phyloP scores from a whole-genome alignment of 805 yeast genomes.

The Debaryomyces maramus region DNA sequence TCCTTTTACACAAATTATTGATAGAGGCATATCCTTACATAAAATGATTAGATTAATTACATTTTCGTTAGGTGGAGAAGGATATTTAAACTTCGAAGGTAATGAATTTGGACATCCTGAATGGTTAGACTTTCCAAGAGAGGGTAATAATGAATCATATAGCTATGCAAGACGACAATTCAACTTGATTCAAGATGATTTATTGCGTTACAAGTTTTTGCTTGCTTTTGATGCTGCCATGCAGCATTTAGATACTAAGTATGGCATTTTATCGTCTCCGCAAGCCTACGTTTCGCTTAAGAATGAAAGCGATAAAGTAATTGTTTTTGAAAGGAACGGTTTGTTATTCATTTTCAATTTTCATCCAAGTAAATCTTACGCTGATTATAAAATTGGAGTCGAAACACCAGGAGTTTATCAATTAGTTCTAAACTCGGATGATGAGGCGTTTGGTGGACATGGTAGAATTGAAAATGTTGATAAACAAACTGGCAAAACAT shows the following conservation, averaged over 20 bases:
- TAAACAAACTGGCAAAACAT: slow-evolving; percentile 29
- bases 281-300: slow-evolving; percentile 85
- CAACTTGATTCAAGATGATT: slow-evolving; percentile 76
- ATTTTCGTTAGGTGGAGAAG: slow-evolving; percentile 94
- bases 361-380: slow-evolving; percentile 78
- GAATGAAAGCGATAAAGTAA: slow-evolving; percentile 83
- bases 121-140: slow-evolving; percentile 97
- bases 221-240: slow-evolving; percentile 82
- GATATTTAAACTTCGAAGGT: slow-evolving; percentile 93
- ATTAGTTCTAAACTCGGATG: slow-evolving; percentile 75
- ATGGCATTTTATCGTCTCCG: slow-evolving; percentile 67
- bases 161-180: slow-evolving; percentile 96
- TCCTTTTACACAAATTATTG: slow-evolving; percentile 73
- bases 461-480: slow-evolving; percentile 54
- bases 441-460: slow-evolving; percentile 76
- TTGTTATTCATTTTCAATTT: slow-evolving; percentile 85
- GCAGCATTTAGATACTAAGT: slow-evolving; percentile 71
- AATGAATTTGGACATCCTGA: slow-evolving; percentile 99
- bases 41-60: slow-evolving; percentile 87
- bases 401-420: slow-evolving; percentile 74
- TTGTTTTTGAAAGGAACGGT: slow-evolving; percentile 87
- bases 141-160: slow-evolving; percentile 81
- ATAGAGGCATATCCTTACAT: slow-evolving; percentile 88
- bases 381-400: slow-evolving; percentile 90
- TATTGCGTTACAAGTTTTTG: slow-evolving; percentile 75